These are phyloP conservation scores for Delphinella strobiligena DNA, from an alignment of 2,329 filamentous ascomycete species.

Conservation along the genomic window DNA sequence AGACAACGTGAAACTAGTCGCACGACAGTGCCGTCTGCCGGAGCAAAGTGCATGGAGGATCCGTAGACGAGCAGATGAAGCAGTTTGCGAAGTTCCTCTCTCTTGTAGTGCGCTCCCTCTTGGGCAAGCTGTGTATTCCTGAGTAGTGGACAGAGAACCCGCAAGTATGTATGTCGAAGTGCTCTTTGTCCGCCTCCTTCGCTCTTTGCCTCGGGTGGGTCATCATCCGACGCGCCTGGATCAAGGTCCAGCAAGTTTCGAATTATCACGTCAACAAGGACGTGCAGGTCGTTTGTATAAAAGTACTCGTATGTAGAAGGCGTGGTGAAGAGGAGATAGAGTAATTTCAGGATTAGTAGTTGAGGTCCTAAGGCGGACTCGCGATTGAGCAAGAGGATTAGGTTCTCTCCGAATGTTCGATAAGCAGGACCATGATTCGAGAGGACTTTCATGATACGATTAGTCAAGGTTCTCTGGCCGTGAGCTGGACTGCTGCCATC, in stretches of 20 bases:
- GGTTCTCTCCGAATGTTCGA: conserved; percentile 94
- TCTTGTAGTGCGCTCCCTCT: conserved; percentile 75
- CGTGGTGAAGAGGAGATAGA: conserved; percentile 92
- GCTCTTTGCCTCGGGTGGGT: conserved; percentile 12
- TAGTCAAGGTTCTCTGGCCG: conserved; percentile 49
- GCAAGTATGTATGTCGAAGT: conserved; percentile 84
- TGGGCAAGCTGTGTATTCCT: conserved; percentile 82
- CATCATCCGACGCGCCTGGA: conserved; percentile 49
- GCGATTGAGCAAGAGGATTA: conserved; percentile 87
- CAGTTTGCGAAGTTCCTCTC: conserved; percentile 67
- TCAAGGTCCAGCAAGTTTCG: conserved; percentile 94
- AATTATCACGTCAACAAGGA: conserved; percentile 89
- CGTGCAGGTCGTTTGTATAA: conserved; percentile 92
- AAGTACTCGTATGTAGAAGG: conserved; percentile 92
- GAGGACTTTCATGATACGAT: conserved; percentile 84
- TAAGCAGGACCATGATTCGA: conserved; percentile 69
- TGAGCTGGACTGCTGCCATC: conserved; percentile 15
- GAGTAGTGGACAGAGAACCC: conserved; percentile 80
- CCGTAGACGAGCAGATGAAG: conserved; percentile 51
- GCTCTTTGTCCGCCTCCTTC: conserved; percentile 26
- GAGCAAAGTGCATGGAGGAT: conserved; percentile 55
- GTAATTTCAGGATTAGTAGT: conserved; percentile 86
- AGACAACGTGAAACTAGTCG: conserved; percentile 63
- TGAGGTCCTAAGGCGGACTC: conserved; percentile 89
- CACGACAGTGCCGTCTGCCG: conserved; percentile 67